Evolutionary conservation across 148 eudicot species (phyloP).

Genomic region (Pharnaceum exiguum): DNA sequence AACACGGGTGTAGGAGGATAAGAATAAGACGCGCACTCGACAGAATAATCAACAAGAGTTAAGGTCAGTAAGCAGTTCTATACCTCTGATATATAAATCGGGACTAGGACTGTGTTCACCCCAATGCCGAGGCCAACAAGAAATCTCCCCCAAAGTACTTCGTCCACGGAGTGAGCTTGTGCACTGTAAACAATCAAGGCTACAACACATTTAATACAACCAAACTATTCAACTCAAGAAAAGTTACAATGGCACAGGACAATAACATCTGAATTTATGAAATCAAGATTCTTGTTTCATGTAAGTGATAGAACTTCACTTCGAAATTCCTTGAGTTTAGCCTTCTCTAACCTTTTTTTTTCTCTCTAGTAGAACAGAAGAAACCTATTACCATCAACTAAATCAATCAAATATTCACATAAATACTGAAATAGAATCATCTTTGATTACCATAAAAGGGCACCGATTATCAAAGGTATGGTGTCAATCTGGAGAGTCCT

Average conservation of each 20-base stretch:
- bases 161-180: conserved; percentile 72
- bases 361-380: background rate
- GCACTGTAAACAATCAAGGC: conserved; percentile 41
- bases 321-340: too few species aligned
- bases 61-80: background rate
- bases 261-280: background rate
- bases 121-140: conserved; percentile 89
- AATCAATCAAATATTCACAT: conserved; percentile 2
- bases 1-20: too few species aligned
- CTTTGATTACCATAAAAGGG: conserved; percentile 52
- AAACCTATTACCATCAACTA: too few species aligned
- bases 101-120: conserved; percentile 76
- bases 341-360: too few species aligned
- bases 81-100: conserved; percentile 90
- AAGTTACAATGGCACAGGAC: background rate
- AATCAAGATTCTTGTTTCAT: background rate
- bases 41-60: background rate
- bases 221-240: background rate
- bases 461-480: conserved; percentile 67
- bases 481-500: conserved; percentile 70
- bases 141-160: conserved; percentile 73
- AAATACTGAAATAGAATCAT: background rate
- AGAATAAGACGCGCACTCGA: too few species aligned
- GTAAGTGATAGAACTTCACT: background rate
- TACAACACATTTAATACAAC: background rate